Conservation (phyloP, 2,329 filamentous ascomycete genomes). For the Corniculantispora saksenae region DNA sequence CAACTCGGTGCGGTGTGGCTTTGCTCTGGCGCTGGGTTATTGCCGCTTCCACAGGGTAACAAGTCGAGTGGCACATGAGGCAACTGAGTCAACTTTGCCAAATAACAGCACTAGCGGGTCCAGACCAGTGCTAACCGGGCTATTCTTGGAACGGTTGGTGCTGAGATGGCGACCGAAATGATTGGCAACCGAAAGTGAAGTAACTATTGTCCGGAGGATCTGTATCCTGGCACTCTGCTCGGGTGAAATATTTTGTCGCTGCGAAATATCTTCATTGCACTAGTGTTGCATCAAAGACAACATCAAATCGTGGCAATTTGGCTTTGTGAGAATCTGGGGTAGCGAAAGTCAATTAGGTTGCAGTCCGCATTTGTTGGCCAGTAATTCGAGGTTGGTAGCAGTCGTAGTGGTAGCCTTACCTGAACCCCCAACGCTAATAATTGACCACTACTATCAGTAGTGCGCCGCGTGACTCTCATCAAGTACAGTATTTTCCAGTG, state of each 20-base stretch:
- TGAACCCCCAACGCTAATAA: conserved; percentile 7
- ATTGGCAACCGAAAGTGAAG: not conserved
- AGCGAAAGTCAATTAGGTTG: not conserved
- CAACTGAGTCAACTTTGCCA: not conserved
- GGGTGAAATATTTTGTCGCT: not conserved
- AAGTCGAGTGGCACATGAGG: not conserved
- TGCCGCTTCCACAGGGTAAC: not conserved
- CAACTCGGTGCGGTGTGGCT: conserved; percentile 6
- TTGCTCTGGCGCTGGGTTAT: not conserved
- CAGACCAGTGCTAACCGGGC: not conserved
- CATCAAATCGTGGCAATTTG: not conserved
- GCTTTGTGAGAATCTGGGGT: not conserved
- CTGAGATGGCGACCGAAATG: not conserved
- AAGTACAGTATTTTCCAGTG: not conserved
- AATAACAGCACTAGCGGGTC: conserved; percentile 4
- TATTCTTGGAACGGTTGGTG: not conserved
- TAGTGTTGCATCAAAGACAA: not conserved
- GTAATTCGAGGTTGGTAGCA: not conserved
- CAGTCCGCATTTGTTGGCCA: not conserved
- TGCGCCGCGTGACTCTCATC: not conserved
- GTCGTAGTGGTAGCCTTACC: not conserved
- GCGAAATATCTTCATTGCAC: not conserved
- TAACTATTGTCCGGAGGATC: not conserved
- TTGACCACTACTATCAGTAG: not conserved
- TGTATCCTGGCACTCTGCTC: not conserved